Base-by-base conservation (phyloP, 2,329 filamentous ascomycete genomes). In the Penicillium frequentans region DNA sequence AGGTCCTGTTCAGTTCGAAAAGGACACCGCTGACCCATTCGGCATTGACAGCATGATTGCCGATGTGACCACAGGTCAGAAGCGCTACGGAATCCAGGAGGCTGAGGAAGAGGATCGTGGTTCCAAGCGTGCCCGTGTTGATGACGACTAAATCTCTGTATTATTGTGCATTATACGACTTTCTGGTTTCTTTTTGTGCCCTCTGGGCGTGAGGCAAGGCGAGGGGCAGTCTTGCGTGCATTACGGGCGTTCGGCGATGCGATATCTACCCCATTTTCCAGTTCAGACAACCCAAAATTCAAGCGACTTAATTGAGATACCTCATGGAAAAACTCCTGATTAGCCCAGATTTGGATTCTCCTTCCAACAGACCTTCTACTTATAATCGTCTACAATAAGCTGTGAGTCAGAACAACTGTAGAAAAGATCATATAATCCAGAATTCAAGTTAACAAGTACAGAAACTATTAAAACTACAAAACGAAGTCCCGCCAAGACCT, bases 1-100 rank as follows among this genome's bases (percentile, higher is more conserved):
- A 68, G 95, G 95, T 5, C 95, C 95, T 0, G 95, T 99, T 27
- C 90, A 96, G 74, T 99, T 99, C 68, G 93, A 98, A 75, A 96
- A 93, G 76, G 93, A 97, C 52, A 84, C 74, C 42, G 81, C 84
- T 19, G 93, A 98, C 75, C 92, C 92, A 1, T 98, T 98, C 74
- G 93, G 96, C 49, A 95, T 98, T 65, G 92, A 96, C 71, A 90
- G 90, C 68, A 96, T 99, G 80, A 86, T 99, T 72, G 89, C 86
- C 35, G 92, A 97, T 73, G 92, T 82, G 26, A 81, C 81, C 82
- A 55, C 82, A 63, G 68, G 77, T 47, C 72, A 76, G 67, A 78
- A 78, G 64, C 73, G 75, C 55, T 77, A 77, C 57, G 75, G 75
- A 23, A 77, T 78, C 21, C 74, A 77, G 65, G 75, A 77, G 61